A percentile compares a stretch with the other conserved stretches of the same genome.
Evolutionary conservation across 805 yeast genomes (phyloP).

Genomic region (Yamadazyma nakazawae): DNA sequence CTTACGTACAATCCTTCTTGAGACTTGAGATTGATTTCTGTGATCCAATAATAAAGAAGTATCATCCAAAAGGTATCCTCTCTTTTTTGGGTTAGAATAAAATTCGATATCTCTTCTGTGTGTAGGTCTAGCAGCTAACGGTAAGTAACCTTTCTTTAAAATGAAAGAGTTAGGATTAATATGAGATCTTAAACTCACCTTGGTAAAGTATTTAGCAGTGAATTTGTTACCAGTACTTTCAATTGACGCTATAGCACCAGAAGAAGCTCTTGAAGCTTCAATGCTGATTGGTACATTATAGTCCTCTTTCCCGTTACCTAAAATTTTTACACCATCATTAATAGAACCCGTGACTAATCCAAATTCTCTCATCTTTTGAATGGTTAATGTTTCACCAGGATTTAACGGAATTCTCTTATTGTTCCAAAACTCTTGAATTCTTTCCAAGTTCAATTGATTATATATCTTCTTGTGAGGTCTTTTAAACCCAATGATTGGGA

Average conservation of each 20-base stretch:
- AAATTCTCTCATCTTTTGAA: conserved; percentile 69
- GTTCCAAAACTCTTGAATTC: conserved; percentile 69
- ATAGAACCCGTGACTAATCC: conserved; percentile 72
- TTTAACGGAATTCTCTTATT: conserved; percentile 58
- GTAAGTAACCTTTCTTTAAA: conserved; percentile 71
- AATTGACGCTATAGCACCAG: conserved; percentile 67
- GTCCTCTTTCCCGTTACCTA: conserved; percentile 58
- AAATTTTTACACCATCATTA: conserved; percentile 76
- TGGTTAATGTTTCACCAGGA: conserved; percentile 64
- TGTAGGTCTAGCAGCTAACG: conserved; percentile 82
- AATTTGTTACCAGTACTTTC: conserved; percentile 72
- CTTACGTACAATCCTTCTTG: conserved; percentile 24
- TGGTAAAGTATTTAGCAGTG: conserved; percentile 64
- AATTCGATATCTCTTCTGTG: conserved; percentile 74
- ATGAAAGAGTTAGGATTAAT: conserved; percentile 69
- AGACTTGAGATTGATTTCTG: conserved; percentile 18
- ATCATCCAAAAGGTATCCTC: conserved; percentile 66
- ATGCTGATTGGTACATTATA: conserved; percentile 63
- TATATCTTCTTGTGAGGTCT: conserved; percentile 55
- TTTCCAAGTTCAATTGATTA: conserved; percentile 60
- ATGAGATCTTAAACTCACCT: conserved; percentile 69
- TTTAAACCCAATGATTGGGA: conserved; percentile 87
- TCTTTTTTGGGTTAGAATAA: conserved; percentile 65
- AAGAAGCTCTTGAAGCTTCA: conserved; percentile 81
- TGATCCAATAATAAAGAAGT: conserved; percentile 38